Evolutionary conservation across 345 rosid genomes (phyloP), one percentile per base, ranked within the genome.

Genomic region (Pistacia atlantica): DNA sequence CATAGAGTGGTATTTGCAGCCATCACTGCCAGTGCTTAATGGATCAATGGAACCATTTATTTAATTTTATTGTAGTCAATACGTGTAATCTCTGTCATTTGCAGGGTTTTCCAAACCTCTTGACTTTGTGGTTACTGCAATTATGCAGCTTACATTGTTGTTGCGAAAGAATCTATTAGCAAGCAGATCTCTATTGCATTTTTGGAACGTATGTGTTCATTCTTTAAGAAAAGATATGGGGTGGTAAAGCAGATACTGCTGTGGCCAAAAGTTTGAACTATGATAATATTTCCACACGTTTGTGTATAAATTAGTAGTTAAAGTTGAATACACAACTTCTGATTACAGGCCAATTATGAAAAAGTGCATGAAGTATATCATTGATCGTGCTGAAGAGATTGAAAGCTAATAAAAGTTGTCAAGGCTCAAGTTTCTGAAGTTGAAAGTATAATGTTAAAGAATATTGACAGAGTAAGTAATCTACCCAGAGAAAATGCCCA

Each of bases 381-480:
- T 90, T 54, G 97, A 93, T n/a, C 99, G 92, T 38, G 92, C 98
- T 18, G 97, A 93, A 68, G 97, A 96, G 84, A 96, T 96, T 52
- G 99, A 80, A 93, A 96, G 74, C 85, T 96, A 77, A 78, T 93
- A 67, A 96, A 96, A 86, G 25, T 25, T 25, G 99, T 96, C 55
- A 93, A 96, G 85, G 98, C 98, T 76, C 99, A 95, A 85, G 99
- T 93, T 86, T 96, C 97, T 48, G 97, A 93, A 86, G 99, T 95
- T 58, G 91, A 93, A 90, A 91, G 93, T 80, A 88, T 95, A 68
- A 95, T 95, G 98, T 82, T 91, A 80, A 98, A 93, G 84, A 95
- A 93, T 81, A 93, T 95, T 28, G 98, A 95, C 90, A 93, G 89
- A 94, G 98, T 93, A 87, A 74, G 70, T 18, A 12, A 55, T 13